phyloP scores from a whole-genome alignment of 2,329 filamentous ascomycete species.

The Grosmannia serpens region DNA sequence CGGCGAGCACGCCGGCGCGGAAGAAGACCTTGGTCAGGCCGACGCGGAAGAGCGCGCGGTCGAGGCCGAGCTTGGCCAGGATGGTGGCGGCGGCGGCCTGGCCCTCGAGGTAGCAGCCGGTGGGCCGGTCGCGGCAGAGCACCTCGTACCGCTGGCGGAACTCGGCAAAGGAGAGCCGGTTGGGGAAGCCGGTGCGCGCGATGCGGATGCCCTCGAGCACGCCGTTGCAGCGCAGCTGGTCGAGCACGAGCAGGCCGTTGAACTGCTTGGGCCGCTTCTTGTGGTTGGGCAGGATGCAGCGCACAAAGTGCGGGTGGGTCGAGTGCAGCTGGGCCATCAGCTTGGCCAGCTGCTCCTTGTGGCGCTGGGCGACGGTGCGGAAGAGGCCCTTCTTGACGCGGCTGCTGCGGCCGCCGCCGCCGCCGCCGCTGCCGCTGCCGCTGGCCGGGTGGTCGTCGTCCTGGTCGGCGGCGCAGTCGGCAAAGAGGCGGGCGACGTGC shows the following conservation, averaged over 20 bases:
- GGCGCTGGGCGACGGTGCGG: slow-evolving; percentile 87
- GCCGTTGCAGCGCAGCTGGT: slow-evolving; percentile 97
- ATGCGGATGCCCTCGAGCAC: slow-evolving; percentile 98
- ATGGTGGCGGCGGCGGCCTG: slow-evolving; percentile 78
- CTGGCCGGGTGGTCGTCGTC: slow-evolving; percentile 52
- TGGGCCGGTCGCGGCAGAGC: slow-evolving; percentile 47
- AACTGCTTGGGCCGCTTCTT: slow-evolving; percentile 94
- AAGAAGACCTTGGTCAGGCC: slow-evolving; percentile 98
- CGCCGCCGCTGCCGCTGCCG: slow-evolving; percentile 36
- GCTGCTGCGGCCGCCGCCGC: slow-evolving; percentile 47
- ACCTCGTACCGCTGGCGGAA: slow-evolving; percentile 96
- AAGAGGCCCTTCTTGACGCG: slow-evolving; percentile 96
- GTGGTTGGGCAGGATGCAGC: slow-evolving; percentile 95
- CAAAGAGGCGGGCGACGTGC: slow-evolving; percentile 75
- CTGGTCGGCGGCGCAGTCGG: slow-evolving; percentile 65
- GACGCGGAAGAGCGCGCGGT: slow-evolving; percentile 79
- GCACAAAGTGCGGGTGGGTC: slow-evolving; percentile 95
- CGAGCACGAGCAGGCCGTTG: slow-evolving; percentile 81
- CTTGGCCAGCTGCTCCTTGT: slow-evolving; percentile 97
- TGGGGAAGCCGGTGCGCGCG: slow-evolving; percentile 92
- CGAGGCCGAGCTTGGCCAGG: slow-evolving; percentile 77
- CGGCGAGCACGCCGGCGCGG: slow-evolving; percentile 86
- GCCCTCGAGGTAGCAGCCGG: slow-evolving; percentile 60
- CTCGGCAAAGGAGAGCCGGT: slow-evolving; percentile 81
- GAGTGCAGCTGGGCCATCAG: slow-evolving; percentile 90